phyloP scores from a whole-genome alignment of 140 eudicot genomes.

The Cichorium intybus region DNA sequence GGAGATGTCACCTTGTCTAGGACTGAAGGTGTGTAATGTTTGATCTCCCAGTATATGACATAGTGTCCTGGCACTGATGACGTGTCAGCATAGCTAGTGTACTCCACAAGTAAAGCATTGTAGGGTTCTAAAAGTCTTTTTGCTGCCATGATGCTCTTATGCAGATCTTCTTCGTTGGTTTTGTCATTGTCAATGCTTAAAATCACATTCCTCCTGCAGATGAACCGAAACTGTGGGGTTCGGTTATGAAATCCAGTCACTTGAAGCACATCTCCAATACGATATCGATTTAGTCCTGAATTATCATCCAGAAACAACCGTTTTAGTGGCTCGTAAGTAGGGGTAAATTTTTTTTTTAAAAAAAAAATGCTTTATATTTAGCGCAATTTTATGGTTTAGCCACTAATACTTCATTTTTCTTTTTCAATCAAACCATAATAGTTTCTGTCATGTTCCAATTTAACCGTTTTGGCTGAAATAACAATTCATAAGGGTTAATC shows the following conservation, averaged over 20 bases:
- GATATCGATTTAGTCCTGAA: conserved; percentile 73
- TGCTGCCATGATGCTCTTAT: conserved; percentile 72
- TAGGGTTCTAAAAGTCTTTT: conserved; percentile 61
- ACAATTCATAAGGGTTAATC: not conserved
- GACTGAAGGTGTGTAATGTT: conserved; percentile 28
- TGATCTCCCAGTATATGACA: conserved; percentile 79
- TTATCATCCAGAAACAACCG: not conserved
- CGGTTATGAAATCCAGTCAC: conserved; percentile 80
- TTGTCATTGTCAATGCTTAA: conserved; percentile 89
- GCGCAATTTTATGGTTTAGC: not conserved
- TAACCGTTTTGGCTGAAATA: not conserved
- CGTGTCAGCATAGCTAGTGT: conserved; percentile 83
- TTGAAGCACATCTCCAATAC: conserved; percentile 94
- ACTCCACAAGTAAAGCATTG: conserved; percentile 74
- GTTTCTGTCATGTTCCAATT: not conserved
- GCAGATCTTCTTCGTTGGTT: conserved; percentile 87
- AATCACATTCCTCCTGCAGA: conserved; percentile 76
- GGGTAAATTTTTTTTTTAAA: not conserved
- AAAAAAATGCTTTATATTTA: not conserved
- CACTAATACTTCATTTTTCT: not conserved
- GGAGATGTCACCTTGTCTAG: conserved; percentile 20
- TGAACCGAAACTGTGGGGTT: conserved; percentile 80
- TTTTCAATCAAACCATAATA: not conserved
- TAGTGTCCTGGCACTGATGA: conserved; percentile 88
- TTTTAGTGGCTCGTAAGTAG: conserved; percentile 2